These are phyloP conservation scores for Beta corolliflora DNA, from an alignment of 179 eudicot genomes.

Conservation along the genomic window DNA sequence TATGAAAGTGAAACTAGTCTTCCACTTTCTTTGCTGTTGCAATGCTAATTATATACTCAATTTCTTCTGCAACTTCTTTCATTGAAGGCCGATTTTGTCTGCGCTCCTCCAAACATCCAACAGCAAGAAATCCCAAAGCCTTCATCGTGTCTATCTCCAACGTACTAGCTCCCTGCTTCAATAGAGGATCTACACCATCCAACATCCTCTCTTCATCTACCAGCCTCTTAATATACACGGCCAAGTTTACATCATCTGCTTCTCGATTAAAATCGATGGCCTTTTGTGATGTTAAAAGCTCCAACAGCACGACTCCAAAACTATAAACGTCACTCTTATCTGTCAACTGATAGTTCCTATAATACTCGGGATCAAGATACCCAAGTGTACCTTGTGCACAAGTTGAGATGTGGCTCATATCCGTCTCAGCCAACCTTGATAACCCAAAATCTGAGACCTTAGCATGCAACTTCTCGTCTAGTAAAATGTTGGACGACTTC, in stretches of 20 bases:
- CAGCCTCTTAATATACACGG: slow-evolving; percentile 65
- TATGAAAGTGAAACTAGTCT: slow-evolving; percentile 3
- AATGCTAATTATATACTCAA: slow-evolving; percentile 73
- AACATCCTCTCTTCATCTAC: slow-evolving; percentile 65
- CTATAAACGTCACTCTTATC: slow-evolving; percentile 82
- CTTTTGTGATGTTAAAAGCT: slow-evolving; percentile 73
- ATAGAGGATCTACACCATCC: slow-evolving; percentile 62
- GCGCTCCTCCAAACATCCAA: slow-evolving; percentile 77
- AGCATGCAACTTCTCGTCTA: slow-evolving; percentile 69
- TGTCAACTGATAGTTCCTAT: slow-evolving; percentile 70
- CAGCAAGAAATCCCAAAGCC: slow-evolving; percentile 74
- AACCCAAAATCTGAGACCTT: slow-evolving; percentile 81
- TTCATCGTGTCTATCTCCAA: slow-evolving; percentile 81
- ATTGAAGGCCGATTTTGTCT: slow-evolving; percentile 82
- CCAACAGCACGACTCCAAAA: slow-evolving; percentile 73
- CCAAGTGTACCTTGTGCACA: slow-evolving; percentile 90
- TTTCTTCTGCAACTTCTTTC: slow-evolving; percentile 82
- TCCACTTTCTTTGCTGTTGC: slow-evolving; percentile 39
- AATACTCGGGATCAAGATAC: slow-evolving; percentile 80
- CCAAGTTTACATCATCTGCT: slow-evolving; percentile 77
- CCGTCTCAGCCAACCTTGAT: slow-evolving; percentile 74
- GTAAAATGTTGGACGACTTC: slow-evolving; percentile 75
- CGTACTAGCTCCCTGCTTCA: slow-evolving; percentile 50
- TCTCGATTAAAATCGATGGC: slow-evolving; percentile 69
- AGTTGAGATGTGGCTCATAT: slow-evolving; percentile 77